Conservation (phyloP, 768 basidiomycete species). For the Rubroboletus satanas region DNA sequence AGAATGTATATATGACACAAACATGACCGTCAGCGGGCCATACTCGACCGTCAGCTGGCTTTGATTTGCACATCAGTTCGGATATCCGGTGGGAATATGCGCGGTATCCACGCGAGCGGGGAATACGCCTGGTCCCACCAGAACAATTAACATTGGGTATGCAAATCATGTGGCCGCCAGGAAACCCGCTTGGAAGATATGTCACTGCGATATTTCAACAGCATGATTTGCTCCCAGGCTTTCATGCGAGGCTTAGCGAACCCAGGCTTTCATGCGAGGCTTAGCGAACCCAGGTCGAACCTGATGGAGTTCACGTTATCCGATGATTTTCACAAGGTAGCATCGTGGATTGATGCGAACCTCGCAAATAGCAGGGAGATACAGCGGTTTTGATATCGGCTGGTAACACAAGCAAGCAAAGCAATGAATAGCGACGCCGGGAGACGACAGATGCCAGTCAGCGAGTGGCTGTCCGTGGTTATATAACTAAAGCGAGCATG, state of each 20-base stretch:
- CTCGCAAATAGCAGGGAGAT: conserved; percentile 13
- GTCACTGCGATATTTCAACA: not conserved
- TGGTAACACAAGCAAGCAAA: conserved; percentile 19
- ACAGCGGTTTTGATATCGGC: conserved; percentile 23
- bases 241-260: conserved; percentile 3
- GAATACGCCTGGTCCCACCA: conserved; percentile 3
- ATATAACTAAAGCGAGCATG: conserved; percentile 13
- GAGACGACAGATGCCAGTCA: conserved; percentile 5
- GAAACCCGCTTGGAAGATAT: not conserved
- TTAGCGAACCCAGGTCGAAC: conserved; percentile 5
- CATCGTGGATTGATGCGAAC: conserved; percentile 13
- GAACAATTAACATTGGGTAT: not conserved
- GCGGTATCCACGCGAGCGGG: not conserved
- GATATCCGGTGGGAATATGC: conserved; percentile 2
- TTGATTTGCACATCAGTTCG: not conserved
- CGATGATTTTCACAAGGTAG: conserved; percentile 20
- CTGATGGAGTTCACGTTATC: conserved; percentile 14
- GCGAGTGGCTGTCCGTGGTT: conserved; percentile 16
- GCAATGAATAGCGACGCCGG: conserved; percentile 8
- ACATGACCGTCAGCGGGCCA: not conserved
- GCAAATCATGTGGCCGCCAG: not conserved
- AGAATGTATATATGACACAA: not conserved
- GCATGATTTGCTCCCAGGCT: conserved; percentile 9
- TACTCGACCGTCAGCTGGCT: not conserved
- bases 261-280: not conserved